A percentile compares a stretch with the other conserved stretches of the same genome.
phyloP scores from a whole-genome alignment of 768 basidiomycete species.

The Gloeophyllum trabeum region DNA sequence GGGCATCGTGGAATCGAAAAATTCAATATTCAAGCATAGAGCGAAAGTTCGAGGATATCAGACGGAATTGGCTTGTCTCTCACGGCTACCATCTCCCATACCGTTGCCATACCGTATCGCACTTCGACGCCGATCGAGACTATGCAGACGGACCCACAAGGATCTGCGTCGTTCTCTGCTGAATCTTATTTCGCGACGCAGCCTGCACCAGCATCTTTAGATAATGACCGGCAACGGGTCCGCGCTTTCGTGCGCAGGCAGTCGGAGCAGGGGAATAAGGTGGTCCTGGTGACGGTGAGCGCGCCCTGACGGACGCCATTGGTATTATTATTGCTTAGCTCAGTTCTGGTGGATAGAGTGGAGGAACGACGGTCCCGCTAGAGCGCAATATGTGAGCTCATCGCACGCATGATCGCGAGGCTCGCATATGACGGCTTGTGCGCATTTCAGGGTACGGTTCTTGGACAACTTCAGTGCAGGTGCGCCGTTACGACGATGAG shows the following conservation, averaged over 20 bases:
- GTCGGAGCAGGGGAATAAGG: constrained; percentile 47
- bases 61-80: too few relatives aligned
- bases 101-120: too few relatives aligned
- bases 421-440: too few relatives aligned
- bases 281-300: constrained; percentile 91
- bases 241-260: constrained; percentile 64
- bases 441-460: constrained; percentile 76
- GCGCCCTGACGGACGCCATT: neutral
- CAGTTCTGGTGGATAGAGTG: constrained; percentile 50
- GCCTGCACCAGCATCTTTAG: constrained; percentile 60
- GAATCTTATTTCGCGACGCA: constrained; percentile 89
- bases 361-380: constrained; percentile 94
- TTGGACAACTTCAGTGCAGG: constrained; percentile 98
- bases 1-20: too few relatives aligned
- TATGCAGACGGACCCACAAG: neutral
- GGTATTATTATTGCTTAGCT: constrained; percentile 2
- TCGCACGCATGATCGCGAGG: constrained; percentile 9
- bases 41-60: too few relatives aligned
- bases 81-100: too few relatives aligned
- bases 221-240: constrained; percentile 54
- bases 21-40: too few relatives aligned
- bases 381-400: constrained; percentile 95
- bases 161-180: constrained; percentile 51
- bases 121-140: neutral
- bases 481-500: constrained; percentile 28